Evolutionary conservation across 805 yeast genomes (phyloP), one percentile per base, ranked within the genome.

Genomic region (Candida quercuum): DNA sequence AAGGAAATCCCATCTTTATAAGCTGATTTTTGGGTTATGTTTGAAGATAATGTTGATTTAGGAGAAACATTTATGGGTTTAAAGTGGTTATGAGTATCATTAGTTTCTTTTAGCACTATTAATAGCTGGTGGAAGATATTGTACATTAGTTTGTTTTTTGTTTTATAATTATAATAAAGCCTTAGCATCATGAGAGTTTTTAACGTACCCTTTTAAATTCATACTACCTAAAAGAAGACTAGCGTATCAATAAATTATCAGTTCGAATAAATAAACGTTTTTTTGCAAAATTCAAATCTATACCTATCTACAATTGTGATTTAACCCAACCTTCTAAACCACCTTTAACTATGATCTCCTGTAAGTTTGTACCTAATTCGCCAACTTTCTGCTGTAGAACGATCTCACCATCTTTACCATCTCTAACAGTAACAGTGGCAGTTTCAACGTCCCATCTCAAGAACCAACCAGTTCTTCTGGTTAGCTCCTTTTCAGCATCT

Each of bases 251-350:
- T n/a, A n/a, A n/a, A n/a, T 27, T 19, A 13, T 18, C 12, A 29
- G 19, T 8, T 22, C 10, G 14, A 26, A 26, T 26, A 26, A 14
- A 33, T 26, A 23, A n/a, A 6, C 7, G 6, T 17, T 14, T 14
- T 13, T 23, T 14, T 30, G 5, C 12, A 7, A n/a, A n/a, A n/a
- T n/a, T n/a, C n/a, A n/a, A n/a, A n/a, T 17, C 11, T 13, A 21
- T 11, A 6, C 32, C 34, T 34, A 34, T 26, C 41, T 37, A 54
- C 46, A 81, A 65, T 60, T 86, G 83, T 16, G 88, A 71, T 62
- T 74, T 84, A 41, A 93, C 97, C 99, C 99, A 93, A 29, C 95
- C 95, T 72, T 93, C 99, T 41, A 93, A 76, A 40, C 99, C 99
- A 34, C 99, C 99, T 60, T 87, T 82, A 46, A 91, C 89, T 48